Evolutionary conservation across 2,329 filamentous ascomycete species (phyloP).

Genomic region (Talaromyces sp.): DNA sequence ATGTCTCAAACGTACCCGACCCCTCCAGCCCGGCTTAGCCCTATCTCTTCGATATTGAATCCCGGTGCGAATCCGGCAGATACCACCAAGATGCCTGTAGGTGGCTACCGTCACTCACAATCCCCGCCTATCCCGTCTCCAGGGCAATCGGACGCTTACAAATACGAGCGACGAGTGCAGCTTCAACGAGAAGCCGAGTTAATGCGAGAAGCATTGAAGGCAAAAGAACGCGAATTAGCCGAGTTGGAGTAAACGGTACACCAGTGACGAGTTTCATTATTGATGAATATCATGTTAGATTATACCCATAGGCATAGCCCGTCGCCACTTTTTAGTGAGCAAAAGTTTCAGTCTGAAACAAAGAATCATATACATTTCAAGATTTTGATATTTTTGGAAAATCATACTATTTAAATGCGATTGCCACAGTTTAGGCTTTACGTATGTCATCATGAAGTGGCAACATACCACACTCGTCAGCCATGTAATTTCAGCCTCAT

Average conservation of each 20-base stretch:
- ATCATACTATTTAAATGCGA: neutral
- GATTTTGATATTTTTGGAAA: neutral
- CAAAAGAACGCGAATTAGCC: slow-evolving; percentile 71
- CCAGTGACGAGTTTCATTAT: neutral
- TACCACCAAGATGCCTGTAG: slow-evolving; percentile 21
- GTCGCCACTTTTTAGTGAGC: neutral
- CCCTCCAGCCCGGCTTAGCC: slow-evolving; percentile 63
- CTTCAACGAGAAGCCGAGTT: slow-evolving; percentile 70
- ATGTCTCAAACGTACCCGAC: slow-evolving; percentile 34
- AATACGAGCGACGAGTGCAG: slow-evolving; percentile 60
- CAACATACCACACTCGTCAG: neutral
- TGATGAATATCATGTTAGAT: neutral
- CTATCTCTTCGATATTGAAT: slow-evolving; percentile 74
- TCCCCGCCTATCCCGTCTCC: slow-evolving; percentile 23
- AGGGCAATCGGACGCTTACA: slow-evolving; percentile 48
- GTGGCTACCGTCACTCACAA: slow-evolving; percentile 27
- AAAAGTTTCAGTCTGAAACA: neutral
- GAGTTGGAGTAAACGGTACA: slow-evolving; percentile 37
- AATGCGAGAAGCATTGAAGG: slow-evolving; percentile 69
- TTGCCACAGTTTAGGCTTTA: neutral
- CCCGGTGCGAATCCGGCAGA: slow-evolving; percentile 35
- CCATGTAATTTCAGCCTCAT: neutral
- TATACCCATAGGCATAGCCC: neutral
- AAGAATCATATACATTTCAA: neutral
- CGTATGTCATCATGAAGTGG: neutral